Evolutionary conservation across 148 eudicot species (phyloP).

Genomic region (Camellia japonica): DNA sequence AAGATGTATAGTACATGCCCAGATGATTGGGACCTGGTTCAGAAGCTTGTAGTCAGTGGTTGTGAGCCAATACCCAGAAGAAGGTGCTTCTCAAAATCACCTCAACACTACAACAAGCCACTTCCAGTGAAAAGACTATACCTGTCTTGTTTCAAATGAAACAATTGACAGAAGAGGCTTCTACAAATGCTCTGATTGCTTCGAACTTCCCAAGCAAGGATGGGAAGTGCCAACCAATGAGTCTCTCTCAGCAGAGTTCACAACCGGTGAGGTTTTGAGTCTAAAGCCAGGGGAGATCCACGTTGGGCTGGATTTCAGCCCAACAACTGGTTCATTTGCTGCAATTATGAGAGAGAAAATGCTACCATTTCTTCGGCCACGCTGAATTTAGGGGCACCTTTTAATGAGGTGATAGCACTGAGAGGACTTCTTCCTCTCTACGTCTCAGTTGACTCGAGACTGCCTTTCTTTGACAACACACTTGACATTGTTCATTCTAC

Average conservation of each 20-base stretch:
- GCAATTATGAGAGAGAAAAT: slow-evolving; percentile 21
- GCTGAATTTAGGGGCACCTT: slow-evolving; percentile 24
- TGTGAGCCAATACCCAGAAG: slow-evolving; percentile 34
- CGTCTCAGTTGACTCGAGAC: no score
- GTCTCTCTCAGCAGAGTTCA: slow-evolving; percentile 19
- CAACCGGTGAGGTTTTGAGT: slow-evolving; percentile 20
- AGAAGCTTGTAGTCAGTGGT: slow-evolving; percentile 28
- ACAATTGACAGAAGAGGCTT: slow-evolving; percentile 16
- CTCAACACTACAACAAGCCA: slow-evolving; percentile 17
- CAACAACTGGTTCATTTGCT: slow-evolving; percentile 21
- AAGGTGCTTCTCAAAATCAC: slow-evolving; percentile 30
- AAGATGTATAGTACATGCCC: not conserved
- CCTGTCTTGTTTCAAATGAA: slow-evolving; percentile 16
- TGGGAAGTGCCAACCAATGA: slow-evolving; percentile 17
- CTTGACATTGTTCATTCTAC: no score
- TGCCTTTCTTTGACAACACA: no score
- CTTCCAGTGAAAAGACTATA: slow-evolving; percentile 11
- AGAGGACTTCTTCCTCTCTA: slow-evolving; percentile 26
- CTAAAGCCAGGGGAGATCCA: slow-evolving; percentile 23
- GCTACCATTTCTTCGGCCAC: slow-evolving; percentile 17
- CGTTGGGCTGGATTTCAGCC: slow-evolving; percentile 28
- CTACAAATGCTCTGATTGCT: slow-evolving; percentile 26
- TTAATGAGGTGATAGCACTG: slow-evolving; percentile 22
- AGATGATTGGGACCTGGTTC: slow-evolving; percentile 32
- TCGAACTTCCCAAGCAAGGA: slow-evolving; percentile 17